Evolutionary conservation across 2,329 filamentous ascomycete species (phyloP).

Genomic region (Aspergillus thermomutatus): DNA sequence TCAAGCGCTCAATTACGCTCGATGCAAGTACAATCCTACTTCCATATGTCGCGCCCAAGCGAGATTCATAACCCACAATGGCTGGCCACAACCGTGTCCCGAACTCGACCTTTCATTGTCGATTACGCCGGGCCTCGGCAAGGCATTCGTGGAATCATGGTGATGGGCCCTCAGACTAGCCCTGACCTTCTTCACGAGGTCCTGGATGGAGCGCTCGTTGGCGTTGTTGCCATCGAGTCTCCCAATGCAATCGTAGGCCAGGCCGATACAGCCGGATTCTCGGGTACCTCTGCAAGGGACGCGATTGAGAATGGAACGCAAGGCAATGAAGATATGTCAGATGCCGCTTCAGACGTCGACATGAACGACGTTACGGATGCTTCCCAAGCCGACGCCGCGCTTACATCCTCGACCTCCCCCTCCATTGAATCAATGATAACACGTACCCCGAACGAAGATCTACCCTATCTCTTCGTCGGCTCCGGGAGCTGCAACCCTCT

Average conservation of each 20-base stretch:
- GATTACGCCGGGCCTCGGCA: slow-evolving; percentile 44
- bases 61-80: slow-evolving; percentile 38
- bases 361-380: slow-evolving; percentile 14
- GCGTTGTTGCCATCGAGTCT: slow-evolving; percentile 50
- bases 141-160: slow-evolving; percentile 51
- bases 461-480: slow-evolving; percentile 52
- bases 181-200: slow-evolving; percentile 48
- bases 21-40: slow-evolving; percentile 62
- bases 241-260: slow-evolving; percentile 27
- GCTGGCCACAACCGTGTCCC: slow-evolving; percentile 45
- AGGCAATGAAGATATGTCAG: slow-evolving; percentile 9
- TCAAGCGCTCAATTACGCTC: slow-evolving; percentile 51
- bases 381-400: neutral
- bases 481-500: slow-evolving; percentile 41
- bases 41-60: slow-evolving; percentile 45
- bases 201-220: slow-evolving; percentile 54
- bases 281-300: neutral
- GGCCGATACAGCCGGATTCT: neutral
- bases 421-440: slow-evolving; percentile 26
- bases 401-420: slow-evolving; percentile 4
- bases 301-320: slow-evolving; percentile 2
- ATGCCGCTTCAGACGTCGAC: slow-evolving; percentile 16
- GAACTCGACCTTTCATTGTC: slow-evolving; percentile 47
- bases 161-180: slow-evolving; percentile 49
- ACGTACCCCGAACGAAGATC: slow-evolving; percentile 40